Conservation (phyloP, 1,284 basidiomycete genomes). For the Apiotrichum mycotoxinovorans region DNA sequence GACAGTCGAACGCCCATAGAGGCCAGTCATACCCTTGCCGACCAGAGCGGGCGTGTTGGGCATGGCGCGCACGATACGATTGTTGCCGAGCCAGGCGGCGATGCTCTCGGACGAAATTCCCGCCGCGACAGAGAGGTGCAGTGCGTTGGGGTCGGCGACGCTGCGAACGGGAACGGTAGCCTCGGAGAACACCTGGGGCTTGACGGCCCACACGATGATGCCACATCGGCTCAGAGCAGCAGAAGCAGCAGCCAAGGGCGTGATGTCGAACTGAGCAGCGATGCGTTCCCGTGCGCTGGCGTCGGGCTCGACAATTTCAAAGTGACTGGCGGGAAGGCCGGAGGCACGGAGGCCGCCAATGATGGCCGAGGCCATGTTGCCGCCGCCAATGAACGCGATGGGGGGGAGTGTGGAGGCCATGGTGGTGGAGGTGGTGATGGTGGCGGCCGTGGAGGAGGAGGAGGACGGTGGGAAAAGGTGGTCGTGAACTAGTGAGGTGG, state of each 20-base stretch:
- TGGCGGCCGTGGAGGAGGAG: too few species aligned
- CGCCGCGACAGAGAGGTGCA: neutral
- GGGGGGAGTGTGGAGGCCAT: too few species aligned
- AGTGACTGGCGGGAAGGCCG: neutral
- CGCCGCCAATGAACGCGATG: neutral
- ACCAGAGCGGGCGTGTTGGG: neutral
- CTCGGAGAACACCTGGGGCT: neutral
- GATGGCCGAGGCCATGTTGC: neutral
- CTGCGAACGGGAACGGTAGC: neutral
- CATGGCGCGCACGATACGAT: neutral
- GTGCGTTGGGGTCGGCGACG: neutral
- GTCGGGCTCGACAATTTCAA: slow-evolving; percentile 1
- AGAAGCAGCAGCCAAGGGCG: neutral
- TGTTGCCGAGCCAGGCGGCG: neutral
- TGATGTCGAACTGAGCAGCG: neutral
- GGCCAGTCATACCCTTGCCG: neutral
- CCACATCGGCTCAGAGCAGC: neutral
- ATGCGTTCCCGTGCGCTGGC: neutral
- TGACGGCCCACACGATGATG: slow-evolving; percentile 1
- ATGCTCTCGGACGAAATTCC: neutral
- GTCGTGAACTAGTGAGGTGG: too few species aligned
- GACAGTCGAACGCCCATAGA: neutral
- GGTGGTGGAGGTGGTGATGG: too few species aligned
- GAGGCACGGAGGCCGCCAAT: neutral
- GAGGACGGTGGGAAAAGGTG: too few species aligned